Conservation (phyloP, 192 early-diverging fungal genomes). For the Chytriomyces hyalinus region DNA sequence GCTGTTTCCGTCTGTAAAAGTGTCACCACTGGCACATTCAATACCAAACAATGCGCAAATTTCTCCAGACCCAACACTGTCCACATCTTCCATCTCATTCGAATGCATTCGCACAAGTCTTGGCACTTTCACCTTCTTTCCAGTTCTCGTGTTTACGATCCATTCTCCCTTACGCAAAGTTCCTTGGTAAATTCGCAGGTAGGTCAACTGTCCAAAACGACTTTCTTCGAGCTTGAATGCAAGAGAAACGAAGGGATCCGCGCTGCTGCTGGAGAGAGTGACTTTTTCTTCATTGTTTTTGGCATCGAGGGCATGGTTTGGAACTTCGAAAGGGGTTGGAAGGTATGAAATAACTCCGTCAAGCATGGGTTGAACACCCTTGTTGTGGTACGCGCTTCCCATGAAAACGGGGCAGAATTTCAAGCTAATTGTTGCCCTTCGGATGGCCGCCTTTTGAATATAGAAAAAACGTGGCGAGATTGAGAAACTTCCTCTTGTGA, state of each 20-base stretch:
- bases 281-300: conserved; percentile 49
- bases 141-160: conserved; percentile 85
- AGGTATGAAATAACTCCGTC: conserved; percentile 90
- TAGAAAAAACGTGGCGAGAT: background rate
- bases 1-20: conserved; percentile 88
- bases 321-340: conserved; percentile 75
- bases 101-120: conserved; percentile 98
- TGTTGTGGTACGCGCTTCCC: conserved; percentile 88
- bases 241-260: conserved; percentile 79
- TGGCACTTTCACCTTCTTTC: conserved; percentile 94
- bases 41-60: conserved; percentile 98
- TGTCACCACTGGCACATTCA: conserved; percentile 95
- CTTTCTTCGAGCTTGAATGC: conserved; percentile 99
- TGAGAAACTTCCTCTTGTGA: background rate
- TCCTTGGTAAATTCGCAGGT: conserved; percentile 96
- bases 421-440: conserved; percentile 72
- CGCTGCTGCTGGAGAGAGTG: conserved; percentile 44
- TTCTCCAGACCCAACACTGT: conserved; percentile 90
- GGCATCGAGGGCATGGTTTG: conserved; percentile 56
- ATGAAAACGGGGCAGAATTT: conserved; percentile 84
- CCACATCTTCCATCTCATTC: conserved; percentile 97
- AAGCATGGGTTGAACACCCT: conserved; percentile 91
- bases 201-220: conserved; percentile 95
- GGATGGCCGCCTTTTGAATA: conserved; percentile 67
- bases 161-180: conserved; percentile 83